A percentile compares a stretch with the other conserved stretches of the same genome.
These are phyloP conservation scores for Calonectria leucothoes DNA, from an alignment of 2,329 filamentous ascomycete species.

Conservation along the genomic window DNA sequence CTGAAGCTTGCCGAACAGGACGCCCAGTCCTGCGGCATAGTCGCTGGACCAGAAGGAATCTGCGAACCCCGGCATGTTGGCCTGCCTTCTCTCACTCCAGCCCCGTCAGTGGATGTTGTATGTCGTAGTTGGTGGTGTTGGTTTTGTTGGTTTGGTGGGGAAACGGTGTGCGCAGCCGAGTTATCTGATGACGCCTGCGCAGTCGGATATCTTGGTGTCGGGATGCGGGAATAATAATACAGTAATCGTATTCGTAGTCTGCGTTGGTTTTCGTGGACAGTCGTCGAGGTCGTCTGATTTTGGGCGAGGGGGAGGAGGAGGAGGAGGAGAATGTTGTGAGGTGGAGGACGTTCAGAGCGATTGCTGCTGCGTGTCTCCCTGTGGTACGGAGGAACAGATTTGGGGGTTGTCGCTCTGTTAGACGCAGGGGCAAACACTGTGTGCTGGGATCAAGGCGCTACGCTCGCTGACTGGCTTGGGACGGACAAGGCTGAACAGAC, in stretches of 20 bases:
- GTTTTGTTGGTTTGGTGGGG: constrained; percentile 19
- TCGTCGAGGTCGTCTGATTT: constrained; percentile 26
- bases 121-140: constrained; percentile 17
- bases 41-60: constrained; percentile 98
- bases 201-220: constrained; percentile 20
- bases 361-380: constrained; percentile 41
- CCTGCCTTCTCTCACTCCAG: constrained; percentile 38
- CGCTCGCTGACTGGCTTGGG: constrained; percentile 27
- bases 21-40: constrained; percentile 94
- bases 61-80: constrained; percentile 86
- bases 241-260: constrained; percentile 12
- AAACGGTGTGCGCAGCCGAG: constrained; percentile 17
- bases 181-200: constrained; percentile 20
- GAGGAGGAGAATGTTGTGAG: neutral
- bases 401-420: constrained; percentile 34
- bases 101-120: constrained; percentile 32
- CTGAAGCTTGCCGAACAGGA: constrained; percentile 96
- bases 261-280: constrained; percentile 19
- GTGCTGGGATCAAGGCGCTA: constrained; percentile 27
- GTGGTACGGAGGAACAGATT: constrained; percentile 34
- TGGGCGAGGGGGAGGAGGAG: constrained; percentile 26
- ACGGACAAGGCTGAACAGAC: constrained; percentile 28
- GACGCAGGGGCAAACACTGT: constrained; percentile 40
- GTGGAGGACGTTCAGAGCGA: constrained; percentile 19
- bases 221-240: constrained; percentile 8